Conservation (phyloP, 257 asterid species). For the Ballota nigra region DNA sequence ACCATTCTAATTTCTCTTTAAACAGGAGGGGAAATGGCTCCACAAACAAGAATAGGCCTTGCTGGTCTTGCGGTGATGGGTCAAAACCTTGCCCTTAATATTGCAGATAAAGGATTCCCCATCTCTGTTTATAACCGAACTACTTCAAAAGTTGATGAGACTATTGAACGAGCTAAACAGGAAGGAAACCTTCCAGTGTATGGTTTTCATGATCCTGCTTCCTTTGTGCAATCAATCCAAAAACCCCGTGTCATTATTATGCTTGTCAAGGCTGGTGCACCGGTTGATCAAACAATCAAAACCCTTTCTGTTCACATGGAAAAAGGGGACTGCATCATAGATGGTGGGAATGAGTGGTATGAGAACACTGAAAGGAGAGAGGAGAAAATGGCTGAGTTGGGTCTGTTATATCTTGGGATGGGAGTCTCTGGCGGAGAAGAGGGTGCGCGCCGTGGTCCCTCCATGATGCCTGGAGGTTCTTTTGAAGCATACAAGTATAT, state of each 20-base stretch:
- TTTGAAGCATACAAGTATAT: constrained; percentile 58
- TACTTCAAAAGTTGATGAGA: constrained; percentile 73
- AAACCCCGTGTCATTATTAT: constrained; percentile 67
- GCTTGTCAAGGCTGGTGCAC: constrained; percentile 75
- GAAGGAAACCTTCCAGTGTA: constrained; percentile 66
- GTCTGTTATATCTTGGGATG: constrained; percentile 69
- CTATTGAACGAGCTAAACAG: constrained; percentile 56
- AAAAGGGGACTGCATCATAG: constrained; percentile 70
- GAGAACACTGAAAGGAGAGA: constrained; percentile 79
- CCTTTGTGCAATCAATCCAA: constrained; percentile 65
- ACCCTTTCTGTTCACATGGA: constrained; percentile 64
- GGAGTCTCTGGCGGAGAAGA: constrained; percentile 87
- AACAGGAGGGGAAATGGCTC: constrained; percentile 40
- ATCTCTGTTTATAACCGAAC: constrained; percentile 73
- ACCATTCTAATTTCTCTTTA: not conserved
- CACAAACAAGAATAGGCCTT: constrained; percentile 67
- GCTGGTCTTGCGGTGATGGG: constrained; percentile 87
- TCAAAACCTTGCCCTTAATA: constrained; percentile 66
- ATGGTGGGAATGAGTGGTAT: constrained; percentile 80
- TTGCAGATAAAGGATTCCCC: constrained; percentile 48
- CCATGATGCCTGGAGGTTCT: constrained; percentile 79
- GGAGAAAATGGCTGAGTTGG: constrained; percentile 47
- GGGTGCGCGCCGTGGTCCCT: constrained; percentile 73
- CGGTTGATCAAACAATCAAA: constrained; percentile 65
- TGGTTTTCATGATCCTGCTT: constrained; percentile 61